These are phyloP conservation scores for Aspergillus brunneoviolaceus DNA, from an alignment of 2,329 filamentous ascomycete species.

Conservation along the genomic window DNA sequence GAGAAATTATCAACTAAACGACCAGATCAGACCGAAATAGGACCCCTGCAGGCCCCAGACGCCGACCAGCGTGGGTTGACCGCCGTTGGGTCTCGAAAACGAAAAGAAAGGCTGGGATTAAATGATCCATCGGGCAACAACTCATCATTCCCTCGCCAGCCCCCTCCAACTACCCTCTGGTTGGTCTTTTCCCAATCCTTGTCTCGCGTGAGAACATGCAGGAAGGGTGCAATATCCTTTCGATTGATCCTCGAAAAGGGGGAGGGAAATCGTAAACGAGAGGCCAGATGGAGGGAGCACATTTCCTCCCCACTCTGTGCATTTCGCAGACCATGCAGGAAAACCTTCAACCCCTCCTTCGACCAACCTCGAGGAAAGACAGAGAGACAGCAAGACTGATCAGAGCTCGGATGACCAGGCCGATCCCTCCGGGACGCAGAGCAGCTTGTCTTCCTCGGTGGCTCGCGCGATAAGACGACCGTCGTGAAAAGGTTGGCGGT, in stretches of 20 bases:
- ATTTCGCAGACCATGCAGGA: neutral
- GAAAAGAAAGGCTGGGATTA: constrained; percentile 22
- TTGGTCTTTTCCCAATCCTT: neutral
- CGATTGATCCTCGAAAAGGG: neutral
- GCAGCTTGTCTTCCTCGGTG: neutral
- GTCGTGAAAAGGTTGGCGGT: constrained; percentile 18
- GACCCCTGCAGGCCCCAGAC: neutral
- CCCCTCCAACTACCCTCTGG: constrained; percentile 6
- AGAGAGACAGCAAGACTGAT: neutral
- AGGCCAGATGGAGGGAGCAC: neutral
- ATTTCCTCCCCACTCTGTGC: neutral
- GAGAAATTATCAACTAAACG: neutral
- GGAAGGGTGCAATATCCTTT: neutral
- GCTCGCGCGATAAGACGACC: constrained; percentile 9
- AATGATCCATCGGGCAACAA: constrained; percentile 19
- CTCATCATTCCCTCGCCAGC: constrained; percentile 7
- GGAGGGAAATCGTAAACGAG: neutral
- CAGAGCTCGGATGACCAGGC: neutral
- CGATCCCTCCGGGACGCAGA: neutral
- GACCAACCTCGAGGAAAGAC: neutral
- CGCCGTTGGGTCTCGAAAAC: constrained; percentile 23
- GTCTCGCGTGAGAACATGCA: constrained; percentile 5
- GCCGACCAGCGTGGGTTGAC: constrained; percentile 6
- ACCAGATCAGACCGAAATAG: neutral
- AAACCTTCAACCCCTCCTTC: neutral